A percentile compares a stretch with the other conserved stretches of the same genome.
phyloP scores from a whole-genome alignment of 805 yeast species.

The Kazachstania kunashirensis region DNA sequence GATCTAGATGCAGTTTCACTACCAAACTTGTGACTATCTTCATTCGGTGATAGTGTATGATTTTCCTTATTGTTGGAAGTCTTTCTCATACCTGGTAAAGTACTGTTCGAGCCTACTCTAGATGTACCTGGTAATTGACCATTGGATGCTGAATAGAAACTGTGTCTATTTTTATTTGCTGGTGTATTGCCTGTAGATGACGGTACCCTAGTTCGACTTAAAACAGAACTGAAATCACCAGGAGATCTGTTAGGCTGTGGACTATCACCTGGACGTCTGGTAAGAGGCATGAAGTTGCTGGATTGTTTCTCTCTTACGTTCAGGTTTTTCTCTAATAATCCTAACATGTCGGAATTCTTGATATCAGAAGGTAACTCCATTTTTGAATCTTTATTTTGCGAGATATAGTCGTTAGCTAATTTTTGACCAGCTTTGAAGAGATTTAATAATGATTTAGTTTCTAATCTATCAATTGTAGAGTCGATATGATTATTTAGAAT shows the following conservation, averaged over 20 bases:
- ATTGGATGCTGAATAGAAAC: background rate
- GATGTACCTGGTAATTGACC: background rate
- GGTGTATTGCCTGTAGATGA: background rate
- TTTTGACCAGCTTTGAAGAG: constrained; percentile 13
- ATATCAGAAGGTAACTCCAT: background rate
- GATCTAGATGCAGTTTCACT: background rate
- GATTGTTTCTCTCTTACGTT: background rate
- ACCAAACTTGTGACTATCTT: too few species aligned
- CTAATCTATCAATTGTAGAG: constrained; percentile 7
- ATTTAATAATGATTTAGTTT: constrained; percentile 13
- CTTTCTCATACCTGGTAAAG: constrained; percentile 5
- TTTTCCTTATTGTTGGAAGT: background rate
- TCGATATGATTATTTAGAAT: background rate
- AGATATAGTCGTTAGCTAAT: constrained; percentile 13
- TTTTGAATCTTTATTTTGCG: constrained; percentile 8
- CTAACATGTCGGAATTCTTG: background rate
- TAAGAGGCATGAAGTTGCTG: background rate
- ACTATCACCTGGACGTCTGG: background rate
- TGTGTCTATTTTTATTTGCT: background rate
- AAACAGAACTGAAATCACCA: background rate
- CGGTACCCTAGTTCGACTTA: background rate
- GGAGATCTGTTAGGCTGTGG: background rate
- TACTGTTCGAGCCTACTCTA: background rate
- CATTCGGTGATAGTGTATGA: background rate
- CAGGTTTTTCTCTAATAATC: background rate